Evolutionary conservation across 177 flowering plant species (phyloP).

Genomic region (Vitis hybrid): DNA sequence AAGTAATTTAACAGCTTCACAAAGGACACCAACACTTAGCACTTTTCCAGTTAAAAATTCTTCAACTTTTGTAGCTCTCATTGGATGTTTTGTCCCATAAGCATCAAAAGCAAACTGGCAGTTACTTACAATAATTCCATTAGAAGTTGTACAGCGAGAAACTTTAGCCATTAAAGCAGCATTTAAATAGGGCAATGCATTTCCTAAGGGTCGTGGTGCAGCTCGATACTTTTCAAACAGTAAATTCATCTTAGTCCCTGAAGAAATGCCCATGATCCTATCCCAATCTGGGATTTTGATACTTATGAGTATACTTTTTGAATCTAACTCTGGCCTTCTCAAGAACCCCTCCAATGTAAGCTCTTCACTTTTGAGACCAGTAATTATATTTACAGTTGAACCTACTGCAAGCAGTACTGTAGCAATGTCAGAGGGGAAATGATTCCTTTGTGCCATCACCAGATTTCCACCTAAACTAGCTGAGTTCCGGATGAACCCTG

Average conservation of each 20-base stretch:
- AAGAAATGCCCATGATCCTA: conserved; percentile 11
- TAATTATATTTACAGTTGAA: conserved; percentile 44
- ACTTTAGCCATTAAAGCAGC: conserved; percentile 79
- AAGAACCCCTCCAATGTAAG: conserved; percentile 74
- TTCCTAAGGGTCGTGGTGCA: conserved; percentile 83
- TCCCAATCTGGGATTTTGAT: conserved; percentile 58
- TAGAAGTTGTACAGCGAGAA: conserved; percentile 26
- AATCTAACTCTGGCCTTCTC: conserved; percentile 43
- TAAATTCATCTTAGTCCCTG: conserved; percentile 21
- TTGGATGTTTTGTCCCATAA: conserved; percentile 73
- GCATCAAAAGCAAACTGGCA: conserved; percentile 80
- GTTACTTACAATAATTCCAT: conserved; percentile 34
- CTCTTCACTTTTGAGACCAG: conserved; percentile 27
- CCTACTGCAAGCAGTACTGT: conserved; percentile 77
- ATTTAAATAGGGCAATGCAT: conserved; percentile 75
- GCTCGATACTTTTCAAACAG: conserved; percentile 81
- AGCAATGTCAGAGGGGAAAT: conserved; percentile 85
- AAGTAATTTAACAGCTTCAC: conserved; percentile 57
- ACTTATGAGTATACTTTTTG: conserved; percentile 53
- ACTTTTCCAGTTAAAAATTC: conserved; percentile 60
- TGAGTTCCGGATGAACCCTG: conserved; percentile 62
- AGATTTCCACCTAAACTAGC: conserved; percentile 93
- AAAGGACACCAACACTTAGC: conserved; percentile 35
- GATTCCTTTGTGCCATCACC: conserved; percentile 78
- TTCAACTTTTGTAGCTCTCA: conserved; percentile 67